These are phyloP conservation scores for Ambrosiella xylebori DNA, from an alignment of 2,329 filamentous ascomycete species.

Conservation along the genomic window DNA sequence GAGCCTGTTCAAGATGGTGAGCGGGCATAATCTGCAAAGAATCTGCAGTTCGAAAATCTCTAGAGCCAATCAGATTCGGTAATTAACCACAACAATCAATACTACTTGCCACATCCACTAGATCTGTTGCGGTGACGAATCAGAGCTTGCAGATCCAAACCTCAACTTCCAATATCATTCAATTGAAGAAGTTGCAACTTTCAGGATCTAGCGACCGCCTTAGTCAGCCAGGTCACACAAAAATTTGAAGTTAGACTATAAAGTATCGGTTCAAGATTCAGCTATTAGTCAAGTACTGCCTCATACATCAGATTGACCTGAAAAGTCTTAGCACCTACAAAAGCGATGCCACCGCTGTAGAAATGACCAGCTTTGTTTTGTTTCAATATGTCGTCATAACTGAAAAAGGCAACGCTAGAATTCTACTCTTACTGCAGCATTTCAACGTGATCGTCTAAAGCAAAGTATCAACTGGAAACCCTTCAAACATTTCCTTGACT, in stretches of 20 bases:
- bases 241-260: neutral
- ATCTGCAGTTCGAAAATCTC: neutral
- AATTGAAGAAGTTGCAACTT: neutral
- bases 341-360: neutral
- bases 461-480: neutral
- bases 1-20: neutral
- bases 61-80: neutral
- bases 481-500: neutral
- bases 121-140: neutral
- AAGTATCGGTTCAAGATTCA: neutral
- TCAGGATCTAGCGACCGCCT: neutral
- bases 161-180: neutral
- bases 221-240: neutral
- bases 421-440: neutral
- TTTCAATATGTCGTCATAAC: neutral
- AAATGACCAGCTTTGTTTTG: neutral
- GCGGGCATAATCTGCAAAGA: neutral
- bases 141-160: neutral
- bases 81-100: neutral
- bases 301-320: neutral
- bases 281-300: neutral
- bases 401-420: neutral
- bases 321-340: neutral
- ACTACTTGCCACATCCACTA: neutral
- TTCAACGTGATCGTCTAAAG: neutral